Evolutionary conservation across 495 filamentous ascomycete species (phyloP).

Genomic region (Aspergillus steynii): DNA sequence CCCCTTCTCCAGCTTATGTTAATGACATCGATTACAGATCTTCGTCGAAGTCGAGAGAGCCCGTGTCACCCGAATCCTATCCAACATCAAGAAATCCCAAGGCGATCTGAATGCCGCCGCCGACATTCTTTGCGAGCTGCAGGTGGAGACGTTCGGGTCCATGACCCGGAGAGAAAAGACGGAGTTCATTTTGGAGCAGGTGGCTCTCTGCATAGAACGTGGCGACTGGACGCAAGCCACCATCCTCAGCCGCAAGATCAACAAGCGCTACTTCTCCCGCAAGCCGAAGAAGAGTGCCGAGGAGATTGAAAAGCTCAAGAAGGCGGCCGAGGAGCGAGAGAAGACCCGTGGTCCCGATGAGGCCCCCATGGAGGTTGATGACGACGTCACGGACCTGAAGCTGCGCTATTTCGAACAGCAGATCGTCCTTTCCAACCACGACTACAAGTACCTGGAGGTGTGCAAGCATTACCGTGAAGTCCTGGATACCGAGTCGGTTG

Average conservation of each 20-base stretch:
- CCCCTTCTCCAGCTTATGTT: conserved; percentile 2
- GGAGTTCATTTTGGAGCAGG: conserved; percentile 96
- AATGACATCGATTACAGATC: conserved; percentile 55
- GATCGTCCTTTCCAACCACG: conserved; percentile 90
- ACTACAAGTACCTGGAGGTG: conserved; percentile 92
- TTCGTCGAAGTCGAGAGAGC: conserved; percentile 98
- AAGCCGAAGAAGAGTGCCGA: conserved; percentile 87
- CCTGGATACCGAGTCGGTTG: conserved; percentile 89
- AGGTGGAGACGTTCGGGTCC: conserved; percentile 98
- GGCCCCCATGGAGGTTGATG: conserved; percentile 71
- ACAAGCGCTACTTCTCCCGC: conserved; percentile 83
- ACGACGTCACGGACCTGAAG: conserved; percentile 96
- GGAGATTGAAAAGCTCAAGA: conserved; percentile 84
- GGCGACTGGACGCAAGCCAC: conserved; percentile 94
- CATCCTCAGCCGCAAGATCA: conserved; percentile 95
- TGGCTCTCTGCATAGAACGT: conserved; percentile 90
- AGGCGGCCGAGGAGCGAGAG: conserved; percentile 77
- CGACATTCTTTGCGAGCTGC: conserved; percentile 93
- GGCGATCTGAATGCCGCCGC: conserved; percentile 87
- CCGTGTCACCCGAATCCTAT: conserved; percentile 89
- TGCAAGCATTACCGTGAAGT: conserved; percentile 98
- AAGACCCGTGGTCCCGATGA: conserved; percentile 70
- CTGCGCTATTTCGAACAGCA: conserved; percentile 96
- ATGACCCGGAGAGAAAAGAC: conserved; percentile 98
- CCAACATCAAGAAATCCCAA: conserved; percentile 93